Percentiles rank a stretch among this genome's conserved stretches.
Conservation (phyloP, 306 rosid genomes). For the Castanospermum australe region DNA sequence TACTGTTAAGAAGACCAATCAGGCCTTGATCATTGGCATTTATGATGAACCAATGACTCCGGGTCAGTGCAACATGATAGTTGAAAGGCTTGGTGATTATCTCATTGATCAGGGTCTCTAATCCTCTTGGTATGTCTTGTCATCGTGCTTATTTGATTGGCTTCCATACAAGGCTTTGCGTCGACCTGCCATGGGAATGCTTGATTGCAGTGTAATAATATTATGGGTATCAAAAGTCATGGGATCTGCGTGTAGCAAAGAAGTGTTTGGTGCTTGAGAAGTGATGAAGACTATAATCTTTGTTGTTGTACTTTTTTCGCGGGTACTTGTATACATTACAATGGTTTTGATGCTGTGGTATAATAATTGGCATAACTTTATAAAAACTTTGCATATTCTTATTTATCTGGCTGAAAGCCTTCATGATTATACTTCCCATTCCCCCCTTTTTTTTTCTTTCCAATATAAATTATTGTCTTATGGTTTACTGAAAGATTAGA, state of each 20-base stretch:
- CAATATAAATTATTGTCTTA: neutral
- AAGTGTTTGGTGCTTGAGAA: conserved; percentile 70
- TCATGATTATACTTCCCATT: neutral
- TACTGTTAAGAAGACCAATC: conserved; percentile 70
- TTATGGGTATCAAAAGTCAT: conserved; percentile 37
- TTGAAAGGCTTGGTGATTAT: conserved; percentile 95
- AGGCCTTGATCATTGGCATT: conserved; percentile 73
- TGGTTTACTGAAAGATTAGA: neutral
- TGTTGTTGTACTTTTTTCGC: conserved; percentile 50
- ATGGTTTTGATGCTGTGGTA: conserved; percentile 51
- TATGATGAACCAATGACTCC: conserved; percentile 91
- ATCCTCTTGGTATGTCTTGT: conserved; percentile 33
- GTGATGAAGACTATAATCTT: conserved; percentile 49
- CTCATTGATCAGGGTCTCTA: conserved; percentile 78
- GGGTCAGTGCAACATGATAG: conserved; percentile 86
- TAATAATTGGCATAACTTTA: conserved; percentile 62
- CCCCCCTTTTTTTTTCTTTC: neutral
- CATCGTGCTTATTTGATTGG: conserved; percentile 35
- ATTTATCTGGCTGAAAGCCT: conserved; percentile 30
- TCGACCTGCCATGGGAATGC: conserved; percentile 38
- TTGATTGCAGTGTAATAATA: conserved; percentile 62
- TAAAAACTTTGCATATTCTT: conserved; percentile 26
- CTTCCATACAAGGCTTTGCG: conserved; percentile 44
- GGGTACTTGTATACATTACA: conserved; percentile 46
- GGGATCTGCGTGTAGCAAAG: conserved; percentile 45